Conservation (phyloP, 306 rosid genomes). For the Urtica urens region DNA sequence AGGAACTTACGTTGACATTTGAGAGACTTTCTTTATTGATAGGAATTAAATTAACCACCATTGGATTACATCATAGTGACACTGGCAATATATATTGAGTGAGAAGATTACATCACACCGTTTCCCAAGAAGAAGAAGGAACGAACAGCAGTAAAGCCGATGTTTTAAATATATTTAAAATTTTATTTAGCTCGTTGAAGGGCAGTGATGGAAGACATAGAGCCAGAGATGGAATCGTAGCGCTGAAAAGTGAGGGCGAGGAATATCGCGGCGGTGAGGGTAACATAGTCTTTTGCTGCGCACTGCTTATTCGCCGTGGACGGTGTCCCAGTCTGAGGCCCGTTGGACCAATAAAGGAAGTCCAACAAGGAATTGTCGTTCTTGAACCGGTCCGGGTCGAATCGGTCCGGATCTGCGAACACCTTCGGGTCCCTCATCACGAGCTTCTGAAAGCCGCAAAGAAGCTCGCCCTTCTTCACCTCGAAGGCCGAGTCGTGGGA, state of each 20-base stretch:
- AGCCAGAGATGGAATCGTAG: conserved; percentile 59
- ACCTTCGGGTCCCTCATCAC: conserved; percentile 56
- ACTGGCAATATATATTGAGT: no score
- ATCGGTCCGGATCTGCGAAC: conserved; percentile 59
- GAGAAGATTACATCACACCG: no score
- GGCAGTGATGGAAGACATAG: conserved; percentile 45
- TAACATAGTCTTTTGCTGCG: conserved; percentile 58
- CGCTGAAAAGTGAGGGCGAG: conserved; percentile 53
- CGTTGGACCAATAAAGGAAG: conserved; percentile 83
- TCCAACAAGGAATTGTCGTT: conserved; percentile 39
- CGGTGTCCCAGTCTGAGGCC: conserved; percentile 63
- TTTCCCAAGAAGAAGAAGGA: no score
- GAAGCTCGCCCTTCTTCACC: conserved; percentile 73
- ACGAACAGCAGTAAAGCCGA: no score
- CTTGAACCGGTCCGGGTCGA: conserved; percentile 66
- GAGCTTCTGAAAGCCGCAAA: conserved; percentile 66
- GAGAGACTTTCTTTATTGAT: no score
- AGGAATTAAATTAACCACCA: no score
- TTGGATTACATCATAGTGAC: no score
- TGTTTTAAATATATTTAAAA: no score
- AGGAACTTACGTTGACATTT: no score
- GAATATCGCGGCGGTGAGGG: conserved; percentile 42
- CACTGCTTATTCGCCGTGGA: conserved; percentile 63
- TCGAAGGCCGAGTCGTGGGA: conserved; percentile 46
- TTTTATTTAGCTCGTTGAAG: conserved; percentile 39